Evolutionary conservation across 352 stramenopile genomes (phyloP), one percentile per base, ranked within the genome.

Genomic region (Phytophthora cryptogea): DNA sequence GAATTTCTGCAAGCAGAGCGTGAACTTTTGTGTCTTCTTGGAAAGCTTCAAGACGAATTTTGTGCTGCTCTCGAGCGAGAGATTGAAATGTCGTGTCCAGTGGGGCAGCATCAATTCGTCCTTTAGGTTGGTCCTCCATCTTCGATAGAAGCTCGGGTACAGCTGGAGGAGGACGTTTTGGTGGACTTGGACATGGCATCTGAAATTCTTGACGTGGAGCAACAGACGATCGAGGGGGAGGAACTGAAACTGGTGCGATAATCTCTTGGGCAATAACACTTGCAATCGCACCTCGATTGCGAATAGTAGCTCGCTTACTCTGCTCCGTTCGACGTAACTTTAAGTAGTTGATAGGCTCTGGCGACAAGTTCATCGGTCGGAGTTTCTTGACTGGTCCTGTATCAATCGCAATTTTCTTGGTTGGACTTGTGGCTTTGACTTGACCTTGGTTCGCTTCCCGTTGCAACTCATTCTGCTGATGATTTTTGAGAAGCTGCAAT

Each of bases 271-370:
- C 68, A 3, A 85, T 72, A 0, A 72, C 60, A 54, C 66, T 63
- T 8, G 63, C 63, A 27, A 68, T 63, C 9, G 63, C 68, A 4
- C 73, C 54, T 33, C 78, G 80, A 39, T 85, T 90, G 11, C 80
- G 74, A 23, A 69, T 17, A 2, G 83, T 47, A 17, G 83, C 80
- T 3, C 60, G 62, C 23, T 65, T 74, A 59, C 80, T 90, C 13
- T 78, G 66, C 41, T 86, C 68, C 5, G 78, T 92, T 32, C 83
- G 76, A 8, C 83, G 76, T 9, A 89, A 59, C 11, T 71, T 74
- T 10, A 92, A 49, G 70, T 90, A 92, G 57, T 90, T 75, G 59
- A 92, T 74, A 3, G 74, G 70, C 45, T 89, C 79, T 0, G 69
- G 68, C 0, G 54, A 10, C 30, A 74, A 39, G 27, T 70, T 43